Evolutionary conservation across 2,329 filamentous ascomycete genomes (phyloP).

Genomic region (Diaporthe nobilis): DNA sequence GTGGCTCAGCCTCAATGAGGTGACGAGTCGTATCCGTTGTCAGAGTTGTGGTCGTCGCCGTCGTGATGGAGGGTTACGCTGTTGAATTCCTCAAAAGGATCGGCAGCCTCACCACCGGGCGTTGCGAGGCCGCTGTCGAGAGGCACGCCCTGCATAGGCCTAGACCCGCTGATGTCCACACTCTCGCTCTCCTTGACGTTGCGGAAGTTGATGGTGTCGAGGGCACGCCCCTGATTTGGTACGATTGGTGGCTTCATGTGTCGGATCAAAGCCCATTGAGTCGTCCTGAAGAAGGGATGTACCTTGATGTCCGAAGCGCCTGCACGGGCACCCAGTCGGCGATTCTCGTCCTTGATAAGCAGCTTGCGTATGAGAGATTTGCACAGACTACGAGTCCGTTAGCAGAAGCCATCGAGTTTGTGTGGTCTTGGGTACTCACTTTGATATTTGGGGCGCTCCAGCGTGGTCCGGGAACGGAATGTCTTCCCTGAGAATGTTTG

Average conservation of each 20-base stretch:
- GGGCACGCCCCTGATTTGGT: conserved; percentile 88
- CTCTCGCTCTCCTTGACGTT: conserved; percentile 98
- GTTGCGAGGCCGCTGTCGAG: conserved; percentile 89
- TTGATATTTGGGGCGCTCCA: conserved; percentile 87
- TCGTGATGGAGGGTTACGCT: conserved; percentile 98
- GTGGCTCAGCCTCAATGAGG: conserved; percentile 26
- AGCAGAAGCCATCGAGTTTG: neutral
- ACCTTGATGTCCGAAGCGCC: conserved; percentile 97
- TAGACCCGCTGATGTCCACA: conserved; percentile 82
- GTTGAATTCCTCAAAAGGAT: conserved; percentile 99
- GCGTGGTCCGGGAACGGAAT: conserved; percentile 95
- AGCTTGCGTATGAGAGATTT: conserved; percentile 97
- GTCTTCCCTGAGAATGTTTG: conserved; percentile 95
- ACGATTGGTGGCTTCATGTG: conserved; percentile 99
- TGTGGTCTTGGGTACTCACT: conserved; percentile 71
- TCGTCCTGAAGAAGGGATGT: conserved; percentile 95
- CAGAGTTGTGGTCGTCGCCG: conserved; percentile 77
- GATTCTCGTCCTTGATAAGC: conserved; percentile 97
- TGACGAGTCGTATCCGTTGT: conserved; percentile 46
- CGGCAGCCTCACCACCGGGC: conserved; percentile 81
- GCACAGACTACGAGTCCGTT: conserved; percentile 76
- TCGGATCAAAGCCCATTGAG: conserved; percentile 95
- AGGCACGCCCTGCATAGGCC: conserved; percentile 79
- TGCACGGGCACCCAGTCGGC: conserved; percentile 91
- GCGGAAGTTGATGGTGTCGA: conserved; percentile 96